Conservation (phyloP, 2,329 filamentous ascomycete genomes). For the Monilinia laxa region DNA sequence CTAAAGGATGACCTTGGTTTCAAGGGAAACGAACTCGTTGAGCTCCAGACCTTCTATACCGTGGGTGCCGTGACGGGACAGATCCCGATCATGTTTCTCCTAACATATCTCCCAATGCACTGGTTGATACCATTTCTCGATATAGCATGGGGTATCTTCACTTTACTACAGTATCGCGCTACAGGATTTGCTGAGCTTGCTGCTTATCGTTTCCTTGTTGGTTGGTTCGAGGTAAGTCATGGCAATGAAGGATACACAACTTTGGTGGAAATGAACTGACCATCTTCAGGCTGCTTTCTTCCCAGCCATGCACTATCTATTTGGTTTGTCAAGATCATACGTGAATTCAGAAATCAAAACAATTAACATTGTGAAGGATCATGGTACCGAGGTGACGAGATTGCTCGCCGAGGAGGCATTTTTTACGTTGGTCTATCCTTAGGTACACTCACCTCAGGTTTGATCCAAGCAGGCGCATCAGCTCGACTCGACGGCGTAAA, state of each 20-base stretch:
- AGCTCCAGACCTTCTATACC: slow-evolving; percentile 32
- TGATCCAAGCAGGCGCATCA: slow-evolving; percentile 33
- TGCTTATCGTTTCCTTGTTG: slow-evolving; percentile 50
- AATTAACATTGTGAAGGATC: slow-evolving; percentile 22
- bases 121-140: slow-evolving; percentile 31
- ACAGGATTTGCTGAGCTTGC: slow-evolving; percentile 50
- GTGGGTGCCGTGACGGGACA: slow-evolving; percentile 31
- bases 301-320: slow-evolving; percentile 42
- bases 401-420: slow-evolving; percentile 32
- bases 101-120: slow-evolving; percentile 32
- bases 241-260: neutral
- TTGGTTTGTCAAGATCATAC: slow-evolving; percentile 30
- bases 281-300: slow-evolving; percentile 31
- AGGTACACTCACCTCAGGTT: slow-evolving; percentile 33
- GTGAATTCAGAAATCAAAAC: neutral
- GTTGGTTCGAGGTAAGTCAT: slow-evolving; percentile 8
- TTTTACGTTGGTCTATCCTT: slow-evolving; percentile 36
- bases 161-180: slow-evolving; percentile 37
- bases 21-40: slow-evolving; percentile 51
- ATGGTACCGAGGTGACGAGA: slow-evolving; percentile 42
- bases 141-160: slow-evolving; percentile 33
- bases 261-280: neutral
- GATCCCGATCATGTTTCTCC: slow-evolving; percentile 33
- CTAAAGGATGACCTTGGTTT: slow-evolving; percentile 46
- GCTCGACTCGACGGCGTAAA: slow-evolving; percentile 30